These are phyloP conservation scores for Circinella minor DNA, from an alignment of 371 early-diverging fungal species.

Conservation along the genomic window DNA sequence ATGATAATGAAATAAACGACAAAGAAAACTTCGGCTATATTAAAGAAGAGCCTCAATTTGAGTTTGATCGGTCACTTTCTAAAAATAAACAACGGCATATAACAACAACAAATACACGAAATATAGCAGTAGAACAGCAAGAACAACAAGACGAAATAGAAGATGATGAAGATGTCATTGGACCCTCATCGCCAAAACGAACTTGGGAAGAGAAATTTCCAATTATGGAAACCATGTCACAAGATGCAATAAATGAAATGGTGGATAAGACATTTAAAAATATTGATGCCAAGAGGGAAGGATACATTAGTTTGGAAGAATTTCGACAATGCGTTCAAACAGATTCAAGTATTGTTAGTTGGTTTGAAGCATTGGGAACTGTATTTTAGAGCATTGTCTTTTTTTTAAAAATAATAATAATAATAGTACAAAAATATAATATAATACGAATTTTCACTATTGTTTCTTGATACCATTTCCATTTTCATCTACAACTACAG, in stretches of 20 bases:
- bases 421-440: not conserved
- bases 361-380: constrained; percentile 75
- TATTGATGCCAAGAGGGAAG: constrained; percentile 65
- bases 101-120: not conserved
- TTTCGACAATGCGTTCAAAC: constrained; percentile 72
- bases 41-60: constrained; percentile 1
- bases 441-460: not conserved
- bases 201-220: constrained; percentile 73
- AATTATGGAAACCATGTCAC: constrained; percentile 89
- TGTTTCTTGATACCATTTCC: constrained; percentile 36
- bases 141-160: not conserved
- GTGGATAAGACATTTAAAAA: constrained; percentile 84
- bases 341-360: constrained; percentile 72
- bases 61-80: constrained; percentile 4
- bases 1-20: constrained; percentile 10
- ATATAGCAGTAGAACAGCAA: not conserved
- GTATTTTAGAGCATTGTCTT: constrained; percentile 56
- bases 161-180: constrained; percentile 6
- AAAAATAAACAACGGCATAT: constrained; percentile 23
- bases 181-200: constrained; percentile 30
- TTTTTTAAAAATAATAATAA: not conserved
- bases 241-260: constrained; percentile 93
- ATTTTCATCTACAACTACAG: constrained; percentile 26
- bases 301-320: constrained; percentile 77
- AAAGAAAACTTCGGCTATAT: constrained; percentile 22